These are phyloP conservation scores for Stentor roeselii DNA, from an alignment of 73 alveolate species.

Conservation along the genomic window DNA sequence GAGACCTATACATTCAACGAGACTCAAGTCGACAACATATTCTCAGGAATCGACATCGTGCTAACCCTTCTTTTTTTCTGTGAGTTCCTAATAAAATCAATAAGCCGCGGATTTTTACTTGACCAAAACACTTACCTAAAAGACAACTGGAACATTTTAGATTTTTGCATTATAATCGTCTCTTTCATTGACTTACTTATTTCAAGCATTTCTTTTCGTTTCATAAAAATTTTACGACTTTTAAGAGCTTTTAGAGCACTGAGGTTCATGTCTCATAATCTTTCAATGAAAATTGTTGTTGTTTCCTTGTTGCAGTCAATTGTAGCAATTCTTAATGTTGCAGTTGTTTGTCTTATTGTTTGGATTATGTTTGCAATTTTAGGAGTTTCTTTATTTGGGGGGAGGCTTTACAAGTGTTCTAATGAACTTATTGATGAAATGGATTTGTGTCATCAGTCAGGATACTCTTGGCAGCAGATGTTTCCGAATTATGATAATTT, in stretches of 20 bases:
- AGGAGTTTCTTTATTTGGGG: slow-evolving; percentile 77
- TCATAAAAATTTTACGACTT: slow-evolving; percentile 80
- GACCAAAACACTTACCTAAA: slow-evolving; percentile 24
- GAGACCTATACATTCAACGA: slow-evolving; percentile 74
- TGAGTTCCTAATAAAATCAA: slow-evolving; percentile 25
- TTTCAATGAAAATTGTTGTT: slow-evolving; percentile 80
- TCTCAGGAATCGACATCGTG: slow-evolving; percentile 52
- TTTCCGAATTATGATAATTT: slow-evolving; percentile 83
- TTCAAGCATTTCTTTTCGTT: slow-evolving; percentile 53
- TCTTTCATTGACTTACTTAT: slow-evolving; percentile 76
- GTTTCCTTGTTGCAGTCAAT: slow-evolving; percentile 83
- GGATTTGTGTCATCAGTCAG: slow-evolving; percentile 47
- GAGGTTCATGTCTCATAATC: slow-evolving; percentile 81
- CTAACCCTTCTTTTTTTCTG: slow-evolving; percentile 51
- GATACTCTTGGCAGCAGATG: slow-evolving; percentile 57
- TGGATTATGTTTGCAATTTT: slow-evolving; percentile 92
- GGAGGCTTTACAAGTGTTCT: slow-evolving; percentile 70
- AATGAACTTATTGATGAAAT: slow-evolving; percentile 9
- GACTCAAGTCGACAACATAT: neutral
- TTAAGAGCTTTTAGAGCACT: slow-evolving; percentile 88
- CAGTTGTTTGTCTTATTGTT: slow-evolving; percentile 74
- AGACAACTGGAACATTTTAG: slow-evolving; percentile 58
- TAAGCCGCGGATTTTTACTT: slow-evolving; percentile 35
- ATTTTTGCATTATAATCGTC: slow-evolving; percentile 76
- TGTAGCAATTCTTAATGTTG: slow-evolving; percentile 73